Conservation (phyloP, 2,329 filamentous ascomycete species). For the Endoconidiophora polonica region DNA sequence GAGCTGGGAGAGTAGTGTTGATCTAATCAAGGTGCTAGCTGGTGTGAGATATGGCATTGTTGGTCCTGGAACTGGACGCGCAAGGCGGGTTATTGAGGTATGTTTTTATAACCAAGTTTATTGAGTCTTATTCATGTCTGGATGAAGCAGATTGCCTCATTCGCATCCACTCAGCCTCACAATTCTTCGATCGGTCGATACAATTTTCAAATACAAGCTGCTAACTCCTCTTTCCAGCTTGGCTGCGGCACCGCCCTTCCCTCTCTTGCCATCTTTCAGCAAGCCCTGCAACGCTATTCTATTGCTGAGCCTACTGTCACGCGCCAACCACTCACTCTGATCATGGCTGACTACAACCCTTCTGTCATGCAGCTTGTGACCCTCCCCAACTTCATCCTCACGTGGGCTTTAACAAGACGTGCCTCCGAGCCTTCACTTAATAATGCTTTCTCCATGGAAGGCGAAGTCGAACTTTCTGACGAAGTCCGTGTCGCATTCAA, state of each 20-base stretch:
- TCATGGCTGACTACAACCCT: slow-evolving; percentile 65
- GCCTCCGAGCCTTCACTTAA: slow-evolving; percentile 28
- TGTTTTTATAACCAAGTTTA: slow-evolving; percentile 15
- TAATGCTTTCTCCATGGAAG: slow-evolving; percentile 29
- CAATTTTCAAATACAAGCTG: not conserved
- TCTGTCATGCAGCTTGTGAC: slow-evolving; percentile 64
- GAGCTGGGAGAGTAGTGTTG: slow-evolving; percentile 75
- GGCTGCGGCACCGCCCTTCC: slow-evolving; percentile 67
- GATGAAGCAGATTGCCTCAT: not conserved
- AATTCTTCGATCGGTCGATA: not conserved
- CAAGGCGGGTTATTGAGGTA: slow-evolving; percentile 38
- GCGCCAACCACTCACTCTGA: slow-evolving; percentile 35
- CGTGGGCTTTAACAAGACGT: slow-evolving; percentile 40
- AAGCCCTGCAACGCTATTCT: slow-evolving; percentile 21
- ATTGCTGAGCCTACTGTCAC: not conserved
- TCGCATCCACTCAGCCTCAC: no score
- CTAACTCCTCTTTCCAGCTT: slow-evolving; percentile 32
- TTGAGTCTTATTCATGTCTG: not conserved
- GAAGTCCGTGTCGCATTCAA: slow-evolving; percentile 42
- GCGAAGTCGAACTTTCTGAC: slow-evolving; percentile 47
- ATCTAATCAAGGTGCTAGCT: slow-evolving; percentile 54
- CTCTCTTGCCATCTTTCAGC: slow-evolving; percentile 53
- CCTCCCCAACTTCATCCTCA: slow-evolving; percentile 58
- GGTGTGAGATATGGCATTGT: slow-evolving; percentile 23
- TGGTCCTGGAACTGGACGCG: slow-evolving; percentile 17